phyloP scores from a whole-genome alignment of 192 early-diverging fungal species.

The Tieghemiomyces parasiticus region DNA sequence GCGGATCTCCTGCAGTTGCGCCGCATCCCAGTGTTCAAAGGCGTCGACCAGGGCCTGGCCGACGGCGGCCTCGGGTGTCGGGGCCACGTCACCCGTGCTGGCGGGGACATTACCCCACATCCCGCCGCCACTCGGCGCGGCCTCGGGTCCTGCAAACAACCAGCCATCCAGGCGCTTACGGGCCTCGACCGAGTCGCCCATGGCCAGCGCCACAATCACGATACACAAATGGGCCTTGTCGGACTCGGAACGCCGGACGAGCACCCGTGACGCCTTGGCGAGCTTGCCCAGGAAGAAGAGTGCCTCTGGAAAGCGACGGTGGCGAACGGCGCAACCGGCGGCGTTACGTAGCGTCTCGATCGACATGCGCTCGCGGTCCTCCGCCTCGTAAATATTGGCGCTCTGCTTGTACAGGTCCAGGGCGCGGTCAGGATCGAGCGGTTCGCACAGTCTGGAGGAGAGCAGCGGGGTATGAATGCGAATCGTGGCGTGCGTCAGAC shows the following conservation, averaged over 20 bases:
- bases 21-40: slow-evolving; percentile 43
- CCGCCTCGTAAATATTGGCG: slow-evolving; percentile 54
- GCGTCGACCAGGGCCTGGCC: slow-evolving; percentile 39
- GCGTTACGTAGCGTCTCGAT: slow-evolving; percentile 50
- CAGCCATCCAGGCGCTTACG: slow-evolving; percentile 23
- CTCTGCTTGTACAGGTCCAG: slow-evolving; percentile 10
- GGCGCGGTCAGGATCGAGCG: slow-evolving; percentile 29
- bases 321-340: slow-evolving; percentile 29
- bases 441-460: slow-evolving; percentile 46
- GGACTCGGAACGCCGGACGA: slow-evolving; percentile 22
- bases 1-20: slow-evolving; percentile 25
- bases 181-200: slow-evolving; percentile 59
- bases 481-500: too few relatives aligned
- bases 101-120: too few relatives aligned
- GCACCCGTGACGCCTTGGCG: slow-evolving; percentile 21
- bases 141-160: neutral
- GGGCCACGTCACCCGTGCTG: neutral
- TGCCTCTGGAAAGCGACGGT: slow-evolving; percentile 38
- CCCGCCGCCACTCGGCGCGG: neutral
- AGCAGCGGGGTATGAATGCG: too few relatives aligned
- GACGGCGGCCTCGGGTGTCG: slow-evolving; percentile 34
- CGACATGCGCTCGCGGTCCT: slow-evolving; percentile 50
- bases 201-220: slow-evolving; percentile 45
- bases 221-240: slow-evolving; percentile 48
- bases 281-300: slow-evolving; percentile 30